phyloP scores from a whole-genome alignment of 805 yeast genomes.

The Zygoascus flipseniorum region DNA sequence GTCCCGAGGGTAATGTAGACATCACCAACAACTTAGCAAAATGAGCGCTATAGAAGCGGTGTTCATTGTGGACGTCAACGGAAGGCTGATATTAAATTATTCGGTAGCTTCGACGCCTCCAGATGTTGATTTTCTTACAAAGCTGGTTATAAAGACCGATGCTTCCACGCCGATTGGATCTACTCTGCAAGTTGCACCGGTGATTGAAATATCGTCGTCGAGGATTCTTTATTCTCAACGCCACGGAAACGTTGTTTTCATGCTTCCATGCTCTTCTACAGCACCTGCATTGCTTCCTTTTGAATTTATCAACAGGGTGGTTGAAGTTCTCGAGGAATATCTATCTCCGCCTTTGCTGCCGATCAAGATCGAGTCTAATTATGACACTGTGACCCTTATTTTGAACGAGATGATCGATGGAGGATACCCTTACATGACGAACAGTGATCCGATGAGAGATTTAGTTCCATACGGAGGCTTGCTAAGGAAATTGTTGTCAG shows the following conservation, averaged over 20 bases:
- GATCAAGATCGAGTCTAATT: conserved; percentile 55
- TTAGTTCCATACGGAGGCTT: conserved; percentile 58
- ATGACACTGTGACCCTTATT: conserved; percentile 60
- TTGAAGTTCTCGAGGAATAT: conserved; percentile 47
- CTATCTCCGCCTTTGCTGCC: conserved; percentile 49
- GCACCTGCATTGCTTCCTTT: conserved; percentile 48
- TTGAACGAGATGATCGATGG: conserved; percentile 73
- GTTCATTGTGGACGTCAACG: conserved; percentile 34
- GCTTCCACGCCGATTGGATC: conserved; percentile 1
- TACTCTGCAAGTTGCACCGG: conserved; percentile 7
- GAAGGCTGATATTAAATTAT: conserved; percentile 34
- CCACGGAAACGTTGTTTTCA: conserved; percentile 20
- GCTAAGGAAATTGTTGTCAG: conserved; percentile 41
- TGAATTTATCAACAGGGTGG: conserved; percentile 42
- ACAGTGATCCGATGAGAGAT: conserved; percentile 60
- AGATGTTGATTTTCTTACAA: conserved; percentile 23
- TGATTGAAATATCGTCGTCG: conserved; percentile 20
- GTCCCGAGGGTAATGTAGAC: background rate
- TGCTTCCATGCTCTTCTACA: conserved; percentile 24
- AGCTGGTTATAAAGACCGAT: conserved; percentile 12
- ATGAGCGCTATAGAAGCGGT: conserved; percentile 33
- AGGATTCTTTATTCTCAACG: conserved; percentile 24
- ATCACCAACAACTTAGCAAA: background rate
- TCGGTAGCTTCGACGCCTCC: conserved; percentile 31
- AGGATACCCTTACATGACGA: conserved; percentile 66